phyloP scores from a whole-genome alignment of 2,329 filamentous ascomycete species.

The Ophiosphaerella korrae region DNA sequence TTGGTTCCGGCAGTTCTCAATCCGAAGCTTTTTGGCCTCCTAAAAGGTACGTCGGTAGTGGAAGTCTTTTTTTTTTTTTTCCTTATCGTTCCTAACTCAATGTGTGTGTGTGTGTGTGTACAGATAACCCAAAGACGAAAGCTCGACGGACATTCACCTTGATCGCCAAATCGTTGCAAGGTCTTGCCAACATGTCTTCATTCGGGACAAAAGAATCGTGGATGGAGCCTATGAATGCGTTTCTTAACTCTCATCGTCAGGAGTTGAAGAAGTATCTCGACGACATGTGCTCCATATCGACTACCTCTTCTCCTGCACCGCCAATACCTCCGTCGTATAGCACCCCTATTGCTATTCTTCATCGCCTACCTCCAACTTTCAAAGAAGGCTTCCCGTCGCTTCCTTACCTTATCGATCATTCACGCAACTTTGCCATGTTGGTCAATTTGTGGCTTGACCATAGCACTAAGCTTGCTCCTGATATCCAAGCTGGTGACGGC shows the following conservation, averaged over 20 bases:
- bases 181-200: slow-evolving; percentile 84
- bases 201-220: slow-evolving; percentile 96
- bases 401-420: slow-evolving; percentile 89
- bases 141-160: slow-evolving; percentile 89
- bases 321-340: slow-evolving; percentile 83
- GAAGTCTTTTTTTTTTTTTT: background rate
- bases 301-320: slow-evolving; percentile 62
- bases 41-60: slow-evolving; percentile 63
- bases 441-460: slow-evolving; percentile 79
- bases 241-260: slow-evolving; percentile 74
- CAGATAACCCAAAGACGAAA: slow-evolving; percentile 80
- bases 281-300: slow-evolving; percentile 79
- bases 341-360: slow-evolving; percentile 87
- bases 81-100: slow-evolving; percentile 11
- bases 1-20: slow-evolving; percentile 97
- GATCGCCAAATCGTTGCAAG: slow-evolving; percentile 90
- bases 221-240: slow-evolving; percentile 98
- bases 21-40: slow-evolving; percentile 86
- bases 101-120: too few relatives aligned
- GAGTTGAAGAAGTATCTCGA: slow-evolving; percentile 89
- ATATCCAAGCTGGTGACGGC: slow-evolving; percentile 49
- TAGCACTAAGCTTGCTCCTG: slow-evolving; percentile 42
- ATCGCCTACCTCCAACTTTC: slow-evolving; percentile 77
- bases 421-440: slow-evolving; percentile 81
- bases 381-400: slow-evolving; percentile 92